Base-by-base conservation (phyloP, 768 basidiomycete genomes). In the Tephrocybe sp. region DNA sequence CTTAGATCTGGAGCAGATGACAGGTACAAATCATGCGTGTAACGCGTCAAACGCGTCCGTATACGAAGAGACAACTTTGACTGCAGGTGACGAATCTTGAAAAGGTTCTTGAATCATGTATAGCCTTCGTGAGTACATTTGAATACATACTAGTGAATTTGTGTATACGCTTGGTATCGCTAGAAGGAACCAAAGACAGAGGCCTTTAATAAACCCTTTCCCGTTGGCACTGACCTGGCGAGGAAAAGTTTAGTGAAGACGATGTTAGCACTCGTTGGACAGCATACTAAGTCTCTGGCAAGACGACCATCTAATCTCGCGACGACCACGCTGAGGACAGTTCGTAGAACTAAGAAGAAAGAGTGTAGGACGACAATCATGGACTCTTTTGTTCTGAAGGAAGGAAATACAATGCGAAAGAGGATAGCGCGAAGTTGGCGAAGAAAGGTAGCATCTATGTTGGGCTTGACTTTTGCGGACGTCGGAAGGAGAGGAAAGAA, bases 101-200 rank as follows among this genome's bases (percentile, higher is more conserved):
- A 25, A 27, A 46, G 39, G 12, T 6, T 5, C 22, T 24, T 42
- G 15, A 49, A 25, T 11, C 4, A 46, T 13, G 13, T 15, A 6
- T 13, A n/a, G 3, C 18, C 5, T 5, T 19, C 3, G 22, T 10
- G 4, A 36, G 30, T 3, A 33, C n/a, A 47, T 19, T 5, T 7
- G 12, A 18, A 38, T 19, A 19, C 55, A 8, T 25, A 90, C 91
- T 91, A 97, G 93, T 1, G 91, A 86, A 62, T 98, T 98, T 0
- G 95, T 98, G 63, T 93, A 94, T 18, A 92, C 93, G 61, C 90
- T 92, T 0, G 95, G 95, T 21, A 98, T 76, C 1, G 94, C 92
- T 9, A 98, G 75, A 9, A 83, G 71, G 61, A 94, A 97, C 95
- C 95, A 98, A 47, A 91, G 72, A 0, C 73, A 86, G 1, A 98